Evolutionary conservation across 2,329 filamentous ascomycete species (phyloP).

Genomic region (Ascomycota sp.): DNA sequence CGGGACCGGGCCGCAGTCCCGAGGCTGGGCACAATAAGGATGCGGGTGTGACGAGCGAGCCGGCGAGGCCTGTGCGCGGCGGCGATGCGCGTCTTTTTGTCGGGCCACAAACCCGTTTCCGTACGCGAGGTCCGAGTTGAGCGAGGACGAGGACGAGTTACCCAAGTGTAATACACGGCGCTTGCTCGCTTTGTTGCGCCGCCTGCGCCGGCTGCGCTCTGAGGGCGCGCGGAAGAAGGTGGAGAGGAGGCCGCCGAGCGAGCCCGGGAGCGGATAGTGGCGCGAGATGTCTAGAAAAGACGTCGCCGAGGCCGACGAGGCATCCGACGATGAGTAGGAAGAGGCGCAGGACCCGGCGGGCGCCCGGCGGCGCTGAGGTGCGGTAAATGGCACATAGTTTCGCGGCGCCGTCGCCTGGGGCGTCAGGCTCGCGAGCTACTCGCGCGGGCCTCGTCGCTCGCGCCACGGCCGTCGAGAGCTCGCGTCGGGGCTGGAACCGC

Average conservation of each 20-base stretch:
- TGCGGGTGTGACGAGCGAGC: no score
- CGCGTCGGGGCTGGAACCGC: constrained; percentile 35
- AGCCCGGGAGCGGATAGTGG: constrained; percentile 22
- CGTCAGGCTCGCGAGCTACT: constrained; percentile 7
- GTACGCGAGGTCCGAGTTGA: constrained; percentile 49
- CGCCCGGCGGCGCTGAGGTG: constrained; percentile 5
- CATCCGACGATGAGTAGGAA: constrained; percentile 29
- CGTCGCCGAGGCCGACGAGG: constrained; percentile 27
- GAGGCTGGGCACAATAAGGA: no score
- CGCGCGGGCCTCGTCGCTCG: constrained; percentile 13
- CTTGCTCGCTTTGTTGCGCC: constrained; percentile 22
- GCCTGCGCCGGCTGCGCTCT: constrained; percentile 24
- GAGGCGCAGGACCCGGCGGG: constrained; percentile 19
- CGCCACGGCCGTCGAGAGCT: constrained; percentile 28
- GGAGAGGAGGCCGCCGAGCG: constrained; percentile 33
- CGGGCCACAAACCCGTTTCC: constrained; percentile 36
- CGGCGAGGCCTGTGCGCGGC: background rate
- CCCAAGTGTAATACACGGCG: constrained; percentile 35
- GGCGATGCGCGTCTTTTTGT: constrained; percentile 8
- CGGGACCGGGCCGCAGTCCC: no score
- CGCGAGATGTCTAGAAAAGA: constrained; percentile 48
- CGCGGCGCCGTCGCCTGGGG: constrained; percentile 4
- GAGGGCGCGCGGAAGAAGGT: constrained; percentile 44
- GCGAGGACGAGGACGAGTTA: constrained; percentile 46
- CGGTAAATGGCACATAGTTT: background rate